phyloP scores from a whole-genome alignment of 2,329 filamentous ascomycete species.

The Zymoseptoria crescenta region DNA sequence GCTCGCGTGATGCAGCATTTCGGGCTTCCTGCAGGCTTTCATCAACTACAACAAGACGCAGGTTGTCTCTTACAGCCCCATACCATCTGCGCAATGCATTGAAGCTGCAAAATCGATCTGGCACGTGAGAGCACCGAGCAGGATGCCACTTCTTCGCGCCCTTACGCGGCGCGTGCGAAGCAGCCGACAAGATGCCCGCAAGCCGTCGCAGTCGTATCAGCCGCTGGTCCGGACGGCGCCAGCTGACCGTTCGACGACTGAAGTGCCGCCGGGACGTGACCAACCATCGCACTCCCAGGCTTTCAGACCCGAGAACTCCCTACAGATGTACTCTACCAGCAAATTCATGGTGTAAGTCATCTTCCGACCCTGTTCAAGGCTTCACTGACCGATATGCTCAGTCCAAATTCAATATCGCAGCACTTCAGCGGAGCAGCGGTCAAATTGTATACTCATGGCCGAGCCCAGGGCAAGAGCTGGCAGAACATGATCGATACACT shows the following conservation, averaged over 20 bases:
- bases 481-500: too few relatives aligned
- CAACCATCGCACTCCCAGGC: background rate
- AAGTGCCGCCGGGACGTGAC: background rate
- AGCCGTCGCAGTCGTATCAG: background rate
- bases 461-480: background rate
- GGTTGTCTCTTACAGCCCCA: background rate
- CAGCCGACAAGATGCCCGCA: background rate
- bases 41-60: background rate
- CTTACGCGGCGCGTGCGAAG: background rate
- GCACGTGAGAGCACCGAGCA: background rate
- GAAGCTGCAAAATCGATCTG: background rate
- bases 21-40: background rate
- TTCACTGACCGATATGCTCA: background rate
- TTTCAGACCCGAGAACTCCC: background rate
- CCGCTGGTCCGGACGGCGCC: background rate
- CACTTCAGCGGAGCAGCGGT: background rate
- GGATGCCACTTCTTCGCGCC: background rate
- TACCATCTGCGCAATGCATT: background rate
- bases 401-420: background rate
- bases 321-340: background rate
- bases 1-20: background rate
- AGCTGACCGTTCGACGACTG: background rate
- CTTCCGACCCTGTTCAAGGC: too few relatives aligned
- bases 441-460: background rate
- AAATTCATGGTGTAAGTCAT: background rate